Percentiles rank a stretch among this genome's conserved stretches.
These are phyloP conservation scores for Musa balbisiana DNA, from an alignment of 202 grass and related monocot genomes.

Conservation along the genomic window DNA sequence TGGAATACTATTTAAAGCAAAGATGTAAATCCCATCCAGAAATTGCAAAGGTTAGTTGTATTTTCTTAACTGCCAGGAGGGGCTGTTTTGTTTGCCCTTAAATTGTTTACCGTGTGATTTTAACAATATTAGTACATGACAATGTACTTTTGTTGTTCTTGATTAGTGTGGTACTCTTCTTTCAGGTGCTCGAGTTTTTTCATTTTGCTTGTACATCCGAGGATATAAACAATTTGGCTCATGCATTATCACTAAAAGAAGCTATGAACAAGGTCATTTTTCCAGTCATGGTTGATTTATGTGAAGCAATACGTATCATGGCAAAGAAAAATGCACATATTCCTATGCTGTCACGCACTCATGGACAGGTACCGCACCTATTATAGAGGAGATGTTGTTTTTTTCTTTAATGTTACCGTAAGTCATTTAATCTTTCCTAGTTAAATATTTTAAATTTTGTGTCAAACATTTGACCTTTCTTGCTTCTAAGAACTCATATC, in stretches of 20 bases:
- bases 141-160: conserved; percentile 16
- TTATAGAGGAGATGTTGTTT: conserved; percentile 10
- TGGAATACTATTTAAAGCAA: conserved; percentile 91
- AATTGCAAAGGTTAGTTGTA: conserved; percentile 50
- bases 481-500: no score
- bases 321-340: conserved; percentile 60
- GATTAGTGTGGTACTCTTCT: conserved; percentile 3
- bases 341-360: conserved; percentile 74
- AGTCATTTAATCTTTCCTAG: neutral
- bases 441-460: neutral
- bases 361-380: conserved; percentile 60
- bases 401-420: neutral
- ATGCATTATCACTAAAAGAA: conserved; percentile 81
- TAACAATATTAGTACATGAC: conserved; percentile 7
- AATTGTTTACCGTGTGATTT: neutral
- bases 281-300: conserved; percentile 55
- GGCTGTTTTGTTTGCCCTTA: neutral
- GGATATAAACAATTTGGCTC: conserved; percentile 91
- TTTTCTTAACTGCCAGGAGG: neutral
- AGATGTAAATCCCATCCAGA: conserved; percentile 69
- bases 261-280: conserved; percentile 62
- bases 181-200: conserved; percentile 84
- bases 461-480: neutral
- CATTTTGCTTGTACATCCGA: conserved; percentile 97
- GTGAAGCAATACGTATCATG: conserved; percentile 42